Evolutionary conservation across 2,329 filamentous ascomycete species (phyloP).

Genomic region (Colletotrichum lindemuthianum): DNA sequence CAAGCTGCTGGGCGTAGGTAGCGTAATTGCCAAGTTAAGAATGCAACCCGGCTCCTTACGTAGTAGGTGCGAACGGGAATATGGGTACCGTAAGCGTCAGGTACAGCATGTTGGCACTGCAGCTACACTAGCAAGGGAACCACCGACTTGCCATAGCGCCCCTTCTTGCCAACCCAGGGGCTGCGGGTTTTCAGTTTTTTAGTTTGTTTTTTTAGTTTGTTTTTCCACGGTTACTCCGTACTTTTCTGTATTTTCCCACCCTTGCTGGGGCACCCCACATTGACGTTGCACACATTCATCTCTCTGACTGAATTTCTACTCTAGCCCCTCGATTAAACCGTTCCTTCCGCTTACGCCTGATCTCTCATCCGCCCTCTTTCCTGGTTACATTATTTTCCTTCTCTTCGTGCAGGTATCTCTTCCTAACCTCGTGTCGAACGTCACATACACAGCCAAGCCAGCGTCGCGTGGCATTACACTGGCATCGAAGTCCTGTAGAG

Average conservation of each 20-base stretch:
- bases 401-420: constrained; percentile 13
- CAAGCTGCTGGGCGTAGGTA: too few relatives aligned
- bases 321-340: constrained; percentile 30
- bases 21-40: too few relatives aligned
- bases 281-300: constrained; percentile 28
- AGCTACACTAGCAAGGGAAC: too few relatives aligned
- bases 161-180: too few relatives aligned
- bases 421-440: constrained; percentile 4
- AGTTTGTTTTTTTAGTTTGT: too few relatives aligned
- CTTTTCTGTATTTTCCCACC: constrained; percentile 21
- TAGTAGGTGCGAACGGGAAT: too few relatives aligned
- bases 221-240: constrained; percentile 1
- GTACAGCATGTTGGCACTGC: too few relatives aligned
- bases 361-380: constrained; percentile 9
- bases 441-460: background rate
- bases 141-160: too few relatives aligned
- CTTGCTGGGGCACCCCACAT: constrained; percentile 31
- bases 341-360: constrained; percentile 18
- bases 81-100: too few relatives aligned
- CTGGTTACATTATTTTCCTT: constrained; percentile 5
- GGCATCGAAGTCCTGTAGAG: too few relatives aligned
- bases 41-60: too few relatives aligned
- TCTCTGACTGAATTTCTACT: constrained; percentile 30
- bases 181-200: constrained; percentile 19
- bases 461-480: background rate